Conservation (phyloP, 495 filamentous ascomycete species). For the Tuber melanosporum region DNA sequence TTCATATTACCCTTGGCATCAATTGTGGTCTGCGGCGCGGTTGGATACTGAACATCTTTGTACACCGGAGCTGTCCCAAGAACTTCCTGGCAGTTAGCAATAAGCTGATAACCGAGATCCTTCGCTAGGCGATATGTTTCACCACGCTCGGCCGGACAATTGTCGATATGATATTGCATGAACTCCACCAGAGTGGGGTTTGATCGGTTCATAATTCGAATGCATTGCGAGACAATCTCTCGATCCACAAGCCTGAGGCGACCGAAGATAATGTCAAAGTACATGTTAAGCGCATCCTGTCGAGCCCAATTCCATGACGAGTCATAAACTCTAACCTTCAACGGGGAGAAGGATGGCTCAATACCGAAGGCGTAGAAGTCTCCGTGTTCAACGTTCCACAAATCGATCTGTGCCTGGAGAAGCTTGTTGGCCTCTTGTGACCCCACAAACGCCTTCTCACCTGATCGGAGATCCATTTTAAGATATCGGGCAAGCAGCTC, state of each 20-base stretch:
- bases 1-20: slow-evolving; percentile 83
- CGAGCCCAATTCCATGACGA: slow-evolving; percentile 99
- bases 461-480: slow-evolving; percentile 90
- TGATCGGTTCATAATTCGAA: slow-evolving; percentile 97
- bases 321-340: slow-evolving; percentile 95
- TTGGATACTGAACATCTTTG: slow-evolving; percentile 91
- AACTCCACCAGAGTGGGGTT: slow-evolving; percentile 93
- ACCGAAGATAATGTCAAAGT: slow-evolving; percentile 98
- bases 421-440: slow-evolving; percentile 77
- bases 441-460: slow-evolving; percentile 82
- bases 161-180: slow-evolving; percentile 99
- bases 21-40: slow-evolving; percentile 81
- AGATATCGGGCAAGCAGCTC: slow-evolving; percentile 92
- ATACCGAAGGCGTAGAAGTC: slow-evolving; percentile 94
- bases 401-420: slow-evolving; percentile 83
- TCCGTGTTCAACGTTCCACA: slow-evolving; percentile 92
- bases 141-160: slow-evolving; percentile 91
- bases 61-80: slow-evolving; percentile 74
- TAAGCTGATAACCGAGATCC: slow-evolving; percentile 87
- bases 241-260: slow-evolving; percentile 86
- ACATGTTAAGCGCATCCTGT: slow-evolving; percentile 96
- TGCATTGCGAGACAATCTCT: slow-evolving; percentile 97
- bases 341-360: slow-evolving; percentile 81
- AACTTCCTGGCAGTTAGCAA: slow-evolving; percentile 95
- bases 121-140: slow-evolving; percentile 97